Evolutionary conservation across 2,329 filamentous ascomycete species (phyloP).

Genomic region (Ceratocystis smalleyi): DNA sequence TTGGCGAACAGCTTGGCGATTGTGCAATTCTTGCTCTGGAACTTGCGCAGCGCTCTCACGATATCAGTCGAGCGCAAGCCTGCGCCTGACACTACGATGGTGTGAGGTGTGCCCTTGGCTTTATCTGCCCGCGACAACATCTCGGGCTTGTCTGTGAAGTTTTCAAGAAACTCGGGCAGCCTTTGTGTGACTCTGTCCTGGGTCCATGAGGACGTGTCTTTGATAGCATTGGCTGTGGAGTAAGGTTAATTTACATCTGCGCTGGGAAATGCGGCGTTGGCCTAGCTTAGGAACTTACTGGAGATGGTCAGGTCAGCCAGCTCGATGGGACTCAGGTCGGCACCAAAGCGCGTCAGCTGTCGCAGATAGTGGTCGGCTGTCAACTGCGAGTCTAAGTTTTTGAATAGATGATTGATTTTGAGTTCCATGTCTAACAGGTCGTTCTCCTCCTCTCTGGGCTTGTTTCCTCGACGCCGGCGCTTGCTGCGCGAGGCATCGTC

Average conservation of each 20-base stretch:
- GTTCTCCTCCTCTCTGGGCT: constrained; percentile 40
- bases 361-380: constrained; percentile 76
- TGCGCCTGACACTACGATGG: constrained; percentile 71
- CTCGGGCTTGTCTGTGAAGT: constrained; percentile 40
- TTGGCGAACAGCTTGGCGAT: constrained; percentile 94
- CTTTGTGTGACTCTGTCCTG: constrained; percentile 39
- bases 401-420: constrained; percentile 65
- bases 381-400: constrained; percentile 66
- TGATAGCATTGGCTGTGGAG: constrained; percentile 51
- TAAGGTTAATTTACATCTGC: too few species aligned
- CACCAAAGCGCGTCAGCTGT: constrained; percentile 60
- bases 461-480: constrained; percentile 39
- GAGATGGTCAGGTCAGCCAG: constrained; percentile 67
- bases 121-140: constrained; percentile 49
- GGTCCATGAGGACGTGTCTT: constrained; percentile 63
- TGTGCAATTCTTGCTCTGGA: constrained; percentile 60
- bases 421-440: constrained; percentile 49
- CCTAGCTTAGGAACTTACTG: constrained; percentile 33
- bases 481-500: constrained; percentile 19
- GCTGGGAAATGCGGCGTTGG: background rate
- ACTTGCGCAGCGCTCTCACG: constrained; percentile 58
- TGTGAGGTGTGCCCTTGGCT: constrained; percentile 63
- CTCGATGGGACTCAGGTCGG: constrained; percentile 69
- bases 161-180: constrained; percentile 52
- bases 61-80: constrained; percentile 77